Evolutionary conservation across 345 rosid genomes (phyloP).

Genomic region (Eutrema japonicum): DNA sequence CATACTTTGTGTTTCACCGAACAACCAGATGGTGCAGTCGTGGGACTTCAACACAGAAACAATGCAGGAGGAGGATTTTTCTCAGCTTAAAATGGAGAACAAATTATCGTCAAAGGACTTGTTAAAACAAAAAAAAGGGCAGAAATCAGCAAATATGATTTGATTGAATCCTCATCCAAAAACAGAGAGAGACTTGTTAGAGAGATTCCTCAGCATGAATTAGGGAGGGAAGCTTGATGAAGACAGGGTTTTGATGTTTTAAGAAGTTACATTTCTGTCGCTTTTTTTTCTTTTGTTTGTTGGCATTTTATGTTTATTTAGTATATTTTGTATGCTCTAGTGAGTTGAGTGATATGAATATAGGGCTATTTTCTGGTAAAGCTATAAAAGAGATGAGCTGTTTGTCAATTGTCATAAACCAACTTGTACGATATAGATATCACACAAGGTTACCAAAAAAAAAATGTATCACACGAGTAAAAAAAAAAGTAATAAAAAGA

Average conservation of each 20-base stretch:
- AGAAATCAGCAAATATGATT: neutral
- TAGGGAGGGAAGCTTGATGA: conserved; percentile 28
- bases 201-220: conserved; percentile 16
- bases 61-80: neutral
- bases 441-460: too few relatives aligned
- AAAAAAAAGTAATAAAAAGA: too few relatives aligned
- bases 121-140: neutral
- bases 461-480: too few relatives aligned
- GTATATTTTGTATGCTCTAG: conserved; percentile 9
- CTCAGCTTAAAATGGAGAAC: conserved; percentile 14
- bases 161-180: conserved; percentile 14
- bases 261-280: neutral
- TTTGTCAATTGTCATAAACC: neutral
- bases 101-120: conserved; percentile 1
- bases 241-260: conserved; percentile 20
- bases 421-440: too few relatives aligned
- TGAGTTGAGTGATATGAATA: neutral
- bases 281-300: neutral
- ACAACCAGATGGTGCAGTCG: conserved; percentile 17
- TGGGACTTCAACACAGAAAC: conserved; percentile 28
- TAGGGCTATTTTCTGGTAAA: neutral
- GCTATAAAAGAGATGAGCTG: neutral
- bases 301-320: conserved; percentile 3
- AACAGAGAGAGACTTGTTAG: conserved; percentile 18
- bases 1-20: neutral